These are phyloP conservation scores for Backusella macrospora DNA, from an alignment of 192 early-diverging fungal genomes.

Conservation along the genomic window DNA sequence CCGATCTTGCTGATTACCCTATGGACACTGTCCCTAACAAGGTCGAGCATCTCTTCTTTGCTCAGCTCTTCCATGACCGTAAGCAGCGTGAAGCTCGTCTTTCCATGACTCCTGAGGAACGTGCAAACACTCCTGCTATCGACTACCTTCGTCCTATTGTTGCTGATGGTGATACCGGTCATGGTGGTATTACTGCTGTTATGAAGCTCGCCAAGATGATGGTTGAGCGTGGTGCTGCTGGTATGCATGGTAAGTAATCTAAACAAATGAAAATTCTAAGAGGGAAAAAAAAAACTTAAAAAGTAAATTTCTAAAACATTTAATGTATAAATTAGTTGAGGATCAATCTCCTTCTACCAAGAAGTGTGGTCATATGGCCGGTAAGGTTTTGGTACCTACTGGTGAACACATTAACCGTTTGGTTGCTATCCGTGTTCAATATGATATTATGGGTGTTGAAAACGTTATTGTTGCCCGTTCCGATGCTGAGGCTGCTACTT, in stretches of 20 bases:
- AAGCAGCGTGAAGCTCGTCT: slow-evolving; percentile 94
- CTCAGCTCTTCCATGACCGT: slow-evolving; percentile 97
- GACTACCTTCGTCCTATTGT: slow-evolving; percentile 97
- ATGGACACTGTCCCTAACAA: slow-evolving; percentile 99
- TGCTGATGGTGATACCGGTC: slow-evolving; percentile 98
- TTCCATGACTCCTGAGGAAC: slow-evolving; percentile 63
- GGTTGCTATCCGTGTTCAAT: slow-evolving; percentile 93
- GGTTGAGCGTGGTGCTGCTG: slow-evolving; percentile 95
- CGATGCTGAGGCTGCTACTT: slow-evolving; percentile 96
- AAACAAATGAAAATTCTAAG: background rate
- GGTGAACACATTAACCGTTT: slow-evolving; percentile 98
- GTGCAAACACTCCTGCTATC: slow-evolving; percentile 69
- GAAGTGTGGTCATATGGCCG: slow-evolving; percentile 99
- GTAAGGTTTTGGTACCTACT: slow-evolving; percentile 97
- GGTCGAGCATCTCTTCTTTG: slow-evolving; percentile 98
- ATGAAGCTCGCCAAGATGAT: slow-evolving; percentile 99
- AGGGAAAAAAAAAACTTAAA: background rate
- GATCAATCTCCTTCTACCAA: slow-evolving; percentile 96
- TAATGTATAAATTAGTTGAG: slow-evolving; percentile 61
- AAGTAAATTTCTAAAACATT: slow-evolving; percentile 10
- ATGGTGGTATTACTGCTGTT: slow-evolving; percentile 97
- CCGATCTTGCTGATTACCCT: slow-evolving; percentile 98
- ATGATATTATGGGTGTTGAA: slow-evolving; percentile 98
- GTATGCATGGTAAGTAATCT: slow-evolving; percentile 69
- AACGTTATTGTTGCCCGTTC: slow-evolving; percentile 94